Base-by-base conservation (phyloP, 2,329 filamentous ascomycete genomes). In the Mariannaea elegans region DNA sequence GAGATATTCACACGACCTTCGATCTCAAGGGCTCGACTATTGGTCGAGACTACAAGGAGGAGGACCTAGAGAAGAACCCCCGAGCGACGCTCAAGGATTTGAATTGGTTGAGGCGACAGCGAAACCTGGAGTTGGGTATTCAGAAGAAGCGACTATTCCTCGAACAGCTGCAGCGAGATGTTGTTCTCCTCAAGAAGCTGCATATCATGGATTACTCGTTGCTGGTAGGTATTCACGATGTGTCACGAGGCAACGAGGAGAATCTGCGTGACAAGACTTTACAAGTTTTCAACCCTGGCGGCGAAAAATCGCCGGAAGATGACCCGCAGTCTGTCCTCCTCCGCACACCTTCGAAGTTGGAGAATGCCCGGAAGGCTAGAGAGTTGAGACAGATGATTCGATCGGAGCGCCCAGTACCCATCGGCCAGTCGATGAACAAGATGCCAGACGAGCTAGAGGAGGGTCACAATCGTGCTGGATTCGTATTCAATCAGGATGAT, bases 161-260 rank as follows among this genome's bases (percentile, higher is more conserved):
- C 45, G 88, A 93, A 70, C 95, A 99, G 77, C 87, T 99, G 72
- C 87, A 93, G 67, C 87, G 86, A 61, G 95, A 99, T 75, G 95
- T 99, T 8, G 87, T 87, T 51, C 82, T 99, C 29, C 80, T 99
- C 60, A 93, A 98, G 77, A 88, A 85, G 69, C 82, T 98, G 41
- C 90, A 97, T 70, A 98, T 99, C 71, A 99, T 99, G 95, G 95
- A 99, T 76, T 99, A 99, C 77, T 98, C 94, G 9, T 86, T 99
- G 62, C 84, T 99, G 34, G 88, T 99, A 54, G 95, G 95, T 48
- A 95, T 98, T 49, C 95, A 99, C 73, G 95, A 99, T 73, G 77
- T 96, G 18, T 87, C 88, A 54, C 90, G 92, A 67, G 95, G 95
- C 27, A 99, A 99, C 73, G 93, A 97, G 69, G 95, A 99, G 75